These are phyloP conservation scores for Dissophora globulifera DNA, from an alignment of 192 early-diverging fungal species.

Conservation along the genomic window DNA sequence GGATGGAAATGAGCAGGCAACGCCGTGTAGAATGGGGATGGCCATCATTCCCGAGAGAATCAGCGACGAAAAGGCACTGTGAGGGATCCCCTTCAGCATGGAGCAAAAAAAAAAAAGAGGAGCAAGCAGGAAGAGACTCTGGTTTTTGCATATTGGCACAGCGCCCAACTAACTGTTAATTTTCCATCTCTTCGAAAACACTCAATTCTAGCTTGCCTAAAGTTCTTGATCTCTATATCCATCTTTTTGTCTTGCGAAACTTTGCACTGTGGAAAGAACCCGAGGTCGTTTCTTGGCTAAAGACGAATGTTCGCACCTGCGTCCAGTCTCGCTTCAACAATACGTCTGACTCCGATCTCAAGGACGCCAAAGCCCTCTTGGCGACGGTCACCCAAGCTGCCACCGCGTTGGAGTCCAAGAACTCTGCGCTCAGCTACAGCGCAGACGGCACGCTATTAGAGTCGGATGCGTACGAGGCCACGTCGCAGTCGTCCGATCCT, in stretches of 20 bases:
- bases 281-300: slow-evolving; percentile 54
- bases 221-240: slow-evolving; percentile 71
- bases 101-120: no score
- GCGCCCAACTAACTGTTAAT: no score
- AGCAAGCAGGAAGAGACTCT: no score
- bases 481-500: not conserved
- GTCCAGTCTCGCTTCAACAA: slow-evolving; percentile 29
- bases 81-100: no score
- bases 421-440: slow-evolving; percentile 21
- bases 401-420: not conserved
- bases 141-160: no score
- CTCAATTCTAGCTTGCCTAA: slow-evolving; percentile 51
- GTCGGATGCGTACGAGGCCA: not conserved
- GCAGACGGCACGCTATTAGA: slow-evolving; percentile 47
- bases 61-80: no score
- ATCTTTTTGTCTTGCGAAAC: slow-evolving; percentile 79
- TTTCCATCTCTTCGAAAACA: no score
- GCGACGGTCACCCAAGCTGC: slow-evolving; percentile 6
- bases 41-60: no score
- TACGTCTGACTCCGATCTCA: slow-evolving; percentile 22
- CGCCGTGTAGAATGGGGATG: no score
- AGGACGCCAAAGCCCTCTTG: slow-evolving; percentile 18
- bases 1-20: no score
- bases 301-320: slow-evolving; percentile 32
- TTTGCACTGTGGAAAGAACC: slow-evolving; percentile 88